phyloP scores from a whole-genome alignment of 176 grass and related monocot species.

The Paspalum notatum region DNA sequence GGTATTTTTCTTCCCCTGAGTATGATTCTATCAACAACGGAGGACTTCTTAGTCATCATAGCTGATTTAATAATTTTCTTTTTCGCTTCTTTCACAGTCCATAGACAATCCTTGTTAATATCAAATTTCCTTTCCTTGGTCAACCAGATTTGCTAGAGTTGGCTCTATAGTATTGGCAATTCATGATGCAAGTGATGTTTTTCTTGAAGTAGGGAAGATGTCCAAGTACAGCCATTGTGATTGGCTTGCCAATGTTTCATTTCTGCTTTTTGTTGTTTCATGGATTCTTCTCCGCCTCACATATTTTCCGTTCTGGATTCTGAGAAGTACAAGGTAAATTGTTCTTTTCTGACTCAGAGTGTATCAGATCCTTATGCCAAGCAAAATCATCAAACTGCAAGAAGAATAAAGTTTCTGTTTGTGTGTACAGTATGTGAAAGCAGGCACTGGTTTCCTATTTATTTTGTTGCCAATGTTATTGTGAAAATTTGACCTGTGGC shows the following conservation, averaged over 20 bases:
- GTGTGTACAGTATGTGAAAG: constrained; percentile 7
- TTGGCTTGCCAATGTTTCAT: constrained; percentile 61
- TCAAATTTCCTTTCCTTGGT: constrained; percentile 26
- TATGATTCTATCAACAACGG: neutral
- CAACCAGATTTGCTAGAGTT: constrained; percentile 75
- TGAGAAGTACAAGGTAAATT: constrained; percentile 87
- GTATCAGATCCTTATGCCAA: constrained; percentile 10
- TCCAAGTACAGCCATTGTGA: constrained; percentile 73
- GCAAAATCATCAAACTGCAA: neutral
- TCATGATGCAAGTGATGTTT: constrained; percentile 86
- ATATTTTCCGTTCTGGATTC: constrained; percentile 83
- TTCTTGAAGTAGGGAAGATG: constrained; percentile 82
- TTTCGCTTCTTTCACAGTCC: neutral
- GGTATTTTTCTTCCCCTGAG: constrained; percentile 44
- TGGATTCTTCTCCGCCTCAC: constrained; percentile 77
- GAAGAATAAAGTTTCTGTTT: constrained; percentile 9
- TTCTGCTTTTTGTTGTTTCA: constrained; percentile 73
- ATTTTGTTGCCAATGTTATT: neutral
- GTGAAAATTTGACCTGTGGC: neutral
- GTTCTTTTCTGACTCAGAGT: neutral
- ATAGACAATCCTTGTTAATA: neutral
- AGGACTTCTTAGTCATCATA: too few species aligned
- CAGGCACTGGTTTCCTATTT: constrained; percentile 1
- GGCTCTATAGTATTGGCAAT: constrained; percentile 76
- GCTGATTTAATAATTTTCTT: too few species aligned